A percentile compares a stretch with the other conserved stretches of the same genome.
phyloP scores from a whole-genome alignment of 345 rosid species.

The Psidium friedrichsthalianum region DNA sequence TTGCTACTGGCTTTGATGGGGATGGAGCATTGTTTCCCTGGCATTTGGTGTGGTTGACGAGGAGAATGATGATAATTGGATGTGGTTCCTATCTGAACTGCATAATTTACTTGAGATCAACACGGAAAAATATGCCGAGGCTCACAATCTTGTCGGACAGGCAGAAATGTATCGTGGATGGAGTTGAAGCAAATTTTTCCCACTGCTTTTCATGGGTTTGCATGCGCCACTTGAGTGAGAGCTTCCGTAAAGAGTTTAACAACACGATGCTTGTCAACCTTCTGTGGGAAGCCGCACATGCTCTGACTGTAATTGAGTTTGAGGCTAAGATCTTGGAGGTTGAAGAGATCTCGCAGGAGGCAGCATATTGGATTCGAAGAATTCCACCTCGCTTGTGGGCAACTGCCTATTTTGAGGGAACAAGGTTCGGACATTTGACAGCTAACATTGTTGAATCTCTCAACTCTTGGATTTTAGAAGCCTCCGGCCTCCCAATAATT shows the following conservation, averaged over 20 bases:
- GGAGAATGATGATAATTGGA: constrained; percentile 96
- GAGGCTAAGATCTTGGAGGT: constrained; percentile 85
- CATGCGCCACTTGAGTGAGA: constrained; percentile 90
- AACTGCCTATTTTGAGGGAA: constrained; percentile 90
- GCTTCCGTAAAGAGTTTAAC: constrained; percentile 90
- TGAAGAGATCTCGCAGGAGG: constrained; percentile 89
- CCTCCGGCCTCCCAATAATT: constrained; percentile 92
- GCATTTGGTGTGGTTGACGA: constrained; percentile 96
- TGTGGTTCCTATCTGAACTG: constrained; percentile 98
- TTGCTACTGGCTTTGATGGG: constrained; percentile 94
- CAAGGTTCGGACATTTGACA: constrained; percentile 81
- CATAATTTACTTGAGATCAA: constrained; percentile 87
- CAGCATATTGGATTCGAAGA: constrained; percentile 86
- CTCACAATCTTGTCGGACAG: constrained; percentile 91
- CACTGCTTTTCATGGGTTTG: constrained; percentile 95
- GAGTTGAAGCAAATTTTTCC: constrained; percentile 93
- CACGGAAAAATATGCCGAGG: constrained; percentile 93
- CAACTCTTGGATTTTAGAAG: constrained; percentile 85
- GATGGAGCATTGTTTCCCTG: constrained; percentile 90
- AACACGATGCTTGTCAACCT: constrained; percentile 83
- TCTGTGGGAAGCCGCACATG: constrained; percentile 95
- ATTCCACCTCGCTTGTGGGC: constrained; percentile 97
- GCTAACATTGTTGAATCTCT: constrained; percentile 80
- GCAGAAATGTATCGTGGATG: constrained; percentile 81
- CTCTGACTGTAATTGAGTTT: constrained; percentile 78